Percentiles rank a stretch among this genome's conserved stretches.
Evolutionary conservation across 495 filamentous ascomycete genomes (phyloP).

Genomic region (Penicillium arizonense): DNA sequence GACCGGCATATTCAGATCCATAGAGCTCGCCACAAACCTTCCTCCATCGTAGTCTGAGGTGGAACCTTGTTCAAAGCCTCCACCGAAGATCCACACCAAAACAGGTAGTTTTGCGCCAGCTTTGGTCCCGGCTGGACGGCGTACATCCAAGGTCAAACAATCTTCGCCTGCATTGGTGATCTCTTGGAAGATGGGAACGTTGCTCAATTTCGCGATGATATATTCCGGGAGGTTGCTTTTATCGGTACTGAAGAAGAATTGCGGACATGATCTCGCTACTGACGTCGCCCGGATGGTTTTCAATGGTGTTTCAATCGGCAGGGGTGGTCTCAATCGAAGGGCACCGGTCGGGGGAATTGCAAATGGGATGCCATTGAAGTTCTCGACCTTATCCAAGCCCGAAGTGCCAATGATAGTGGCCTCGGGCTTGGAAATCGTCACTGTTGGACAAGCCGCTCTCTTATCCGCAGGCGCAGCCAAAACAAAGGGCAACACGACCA

Average conservation of each 20-base stretch:
- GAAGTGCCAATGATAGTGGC: conserved; percentile 52
- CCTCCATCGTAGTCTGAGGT: conserved; percentile 60
- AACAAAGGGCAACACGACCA: conserved; percentile 3
- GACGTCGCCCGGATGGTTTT: conserved; percentile 52
- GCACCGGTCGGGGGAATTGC: conserved; percentile 58
- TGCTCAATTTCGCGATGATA: conserved; percentile 50
- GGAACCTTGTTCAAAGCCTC: conserved; percentile 62
- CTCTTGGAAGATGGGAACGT: conserved; percentile 58
- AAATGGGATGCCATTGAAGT: conserved; percentile 65
- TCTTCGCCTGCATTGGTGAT: conserved; percentile 53
- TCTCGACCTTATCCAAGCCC: conserved; percentile 33
- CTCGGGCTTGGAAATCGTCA: conserved; percentile 44
- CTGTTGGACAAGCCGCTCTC: conserved; percentile 27
- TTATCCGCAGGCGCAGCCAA: conserved; percentile 22
- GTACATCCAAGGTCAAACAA: conserved; percentile 65
- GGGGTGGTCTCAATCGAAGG: conserved; percentile 59
- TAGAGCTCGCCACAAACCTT: conserved; percentile 49
- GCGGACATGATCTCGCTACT: conserved; percentile 51
- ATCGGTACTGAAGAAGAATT: conserved; percentile 47
- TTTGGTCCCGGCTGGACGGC: conserved; percentile 56
- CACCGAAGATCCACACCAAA: conserved; percentile 68
- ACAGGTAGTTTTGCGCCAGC: conserved; percentile 59
- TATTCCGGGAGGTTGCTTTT: conserved; percentile 30
- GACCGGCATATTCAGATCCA: conserved; percentile 58
- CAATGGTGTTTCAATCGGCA: conserved; percentile 46